Evolutionary conservation across 1,284 basidiomycete species (phyloP).

Genomic region (Pseudozyma pruni): DNA sequence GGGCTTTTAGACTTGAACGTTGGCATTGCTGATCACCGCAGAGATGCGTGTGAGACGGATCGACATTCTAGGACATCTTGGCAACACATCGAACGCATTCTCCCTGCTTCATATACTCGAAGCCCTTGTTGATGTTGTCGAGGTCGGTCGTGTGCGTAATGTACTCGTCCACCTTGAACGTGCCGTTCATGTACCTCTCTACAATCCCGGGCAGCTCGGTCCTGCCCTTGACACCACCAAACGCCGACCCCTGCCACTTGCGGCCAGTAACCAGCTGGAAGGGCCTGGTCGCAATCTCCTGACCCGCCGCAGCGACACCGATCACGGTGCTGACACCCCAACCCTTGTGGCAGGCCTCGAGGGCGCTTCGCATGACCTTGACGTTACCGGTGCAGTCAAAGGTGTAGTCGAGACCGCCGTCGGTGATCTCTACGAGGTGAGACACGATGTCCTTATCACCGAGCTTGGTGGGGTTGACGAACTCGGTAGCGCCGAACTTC

Average conservation of each 20-base stretch:
- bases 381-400: constrained; percentile 95
- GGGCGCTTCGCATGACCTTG: constrained; percentile 91
- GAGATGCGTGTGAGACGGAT: no score
- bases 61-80: constrained; percentile 29
- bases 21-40: no score
- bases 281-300: constrained; percentile 96
- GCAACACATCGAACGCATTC: constrained; percentile 84
- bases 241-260: constrained; percentile 95
- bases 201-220: constrained; percentile 74
- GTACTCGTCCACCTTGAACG: constrained; percentile 69
- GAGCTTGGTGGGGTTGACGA: constrained; percentile 84
- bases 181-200: constrained; percentile 64
- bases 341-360: constrained; percentile 94
- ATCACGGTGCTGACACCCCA: constrained; percentile 90
- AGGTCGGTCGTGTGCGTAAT: constrained; percentile 71
- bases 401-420: constrained; percentile 96
- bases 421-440: constrained; percentile 88
- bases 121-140: constrained; percentile 85
- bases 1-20: not conserved
- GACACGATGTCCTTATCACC: constrained; percentile 79
- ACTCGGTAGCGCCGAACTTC: constrained; percentile 97
- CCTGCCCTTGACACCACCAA: constrained; percentile 97
- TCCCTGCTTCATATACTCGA: constrained; percentile 93
- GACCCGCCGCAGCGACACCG: constrained; percentile 81
- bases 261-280: constrained; percentile 84